Base-by-base conservation (phyloP, 2,329 filamentous ascomycete species). In the Allantophomopsis cytisporea region DNA sequence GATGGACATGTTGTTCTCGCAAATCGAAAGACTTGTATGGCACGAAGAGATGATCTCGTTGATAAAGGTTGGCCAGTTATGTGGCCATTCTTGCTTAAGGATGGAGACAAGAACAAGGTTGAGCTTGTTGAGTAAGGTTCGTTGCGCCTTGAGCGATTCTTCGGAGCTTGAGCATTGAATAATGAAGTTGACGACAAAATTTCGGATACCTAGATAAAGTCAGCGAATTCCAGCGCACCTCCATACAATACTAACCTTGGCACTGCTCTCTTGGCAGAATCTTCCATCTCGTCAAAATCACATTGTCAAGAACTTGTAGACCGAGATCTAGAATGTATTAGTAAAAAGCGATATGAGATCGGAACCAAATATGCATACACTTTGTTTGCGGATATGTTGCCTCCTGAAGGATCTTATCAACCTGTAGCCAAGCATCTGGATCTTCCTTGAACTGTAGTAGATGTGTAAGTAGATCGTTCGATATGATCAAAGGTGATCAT, bases 1-100 rank as follows among this genome's bases (percentile, higher is more conserved):
- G 52, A 98, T 96, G 47, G 85, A 87, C 91, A 98, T 98, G 70
- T 98, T 98, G 69, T 98, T 98, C 66, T 98, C 91, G 73, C 93
- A 98, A 53, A 98, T 93, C 31, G 89, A 91, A 39, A 98, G 69
- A 62, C 83, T 95, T 50, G 85, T 89, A 59, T 94, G 88, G 64
- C 88, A 96, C 41, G 91, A 89, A 16, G 86, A 83, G 53, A 98
- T 87, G 62, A 98, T 98, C 68, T 98, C 91, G 69, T 96, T 96
- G 73, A 98, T 96, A 63, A 98, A 98, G 15, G 87, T 94, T 10
- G 93, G 91, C 91, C 93, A 98, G 69, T 98, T 94, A 65, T 96
- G 89, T 41, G 91, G 91, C 91, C 91, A 98, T 64, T 98, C 91
- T 65, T 98, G 91, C 71, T 98, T 98, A 56, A 98, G 69, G 47